These are phyloP conservation scores for Austroboletus olivaceoglutinosus DNA, from an alignment of 1,284 basidiomycete genomes.

Conservation along the genomic window DNA sequence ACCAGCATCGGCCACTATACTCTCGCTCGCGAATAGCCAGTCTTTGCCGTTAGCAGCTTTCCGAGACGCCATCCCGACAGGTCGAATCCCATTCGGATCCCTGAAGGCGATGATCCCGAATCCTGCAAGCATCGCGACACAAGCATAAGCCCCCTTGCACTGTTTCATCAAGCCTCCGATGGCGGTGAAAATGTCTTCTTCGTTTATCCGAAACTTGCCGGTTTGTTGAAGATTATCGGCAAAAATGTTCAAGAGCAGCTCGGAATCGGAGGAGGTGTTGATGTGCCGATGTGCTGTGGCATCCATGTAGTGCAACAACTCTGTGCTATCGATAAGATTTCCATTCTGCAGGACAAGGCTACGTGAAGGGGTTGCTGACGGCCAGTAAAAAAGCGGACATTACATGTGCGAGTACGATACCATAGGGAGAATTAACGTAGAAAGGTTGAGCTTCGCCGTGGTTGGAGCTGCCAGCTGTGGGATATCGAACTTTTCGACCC, in stretches of 20 bases:
- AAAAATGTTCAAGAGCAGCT: conserved; percentile 95
- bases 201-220: conserved; percentile 99
- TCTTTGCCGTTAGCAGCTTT: conserved; percentile 62
- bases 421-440: conserved; percentile 99
- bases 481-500: conserved; percentile 79
- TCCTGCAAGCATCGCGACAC: conserved; percentile 97
- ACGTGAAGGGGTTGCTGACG: conserved; percentile 2
- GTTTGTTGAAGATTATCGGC: conserved; percentile 98
- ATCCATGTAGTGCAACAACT: conserved; percentile 90
- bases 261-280: conserved; percentile 98
- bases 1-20: conserved; percentile 92
- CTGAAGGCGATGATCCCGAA: conserved; percentile 99
- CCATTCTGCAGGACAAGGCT: conserved; percentile 72
- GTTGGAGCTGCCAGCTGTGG: conserved; percentile 95
- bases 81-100: conserved; percentile 98
- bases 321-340: conserved; percentile 92
- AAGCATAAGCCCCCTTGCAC: conserved; percentile 93
- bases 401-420: conserved; percentile 97
- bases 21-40: conserved; percentile 94
- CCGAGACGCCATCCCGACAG: conserved; percentile 80
- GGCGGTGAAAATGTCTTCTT: conserved; percentile 98
- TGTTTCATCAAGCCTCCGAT: conserved; percentile 88
- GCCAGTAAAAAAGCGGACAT: conserved; percentile 28
- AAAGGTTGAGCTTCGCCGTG: conserved; percentile 99
- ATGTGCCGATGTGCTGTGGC: conserved; percentile 97